Base-by-base conservation (phyloP, 1,284 basidiomycete genomes). In the Leccinum griseonigrum region DNA sequence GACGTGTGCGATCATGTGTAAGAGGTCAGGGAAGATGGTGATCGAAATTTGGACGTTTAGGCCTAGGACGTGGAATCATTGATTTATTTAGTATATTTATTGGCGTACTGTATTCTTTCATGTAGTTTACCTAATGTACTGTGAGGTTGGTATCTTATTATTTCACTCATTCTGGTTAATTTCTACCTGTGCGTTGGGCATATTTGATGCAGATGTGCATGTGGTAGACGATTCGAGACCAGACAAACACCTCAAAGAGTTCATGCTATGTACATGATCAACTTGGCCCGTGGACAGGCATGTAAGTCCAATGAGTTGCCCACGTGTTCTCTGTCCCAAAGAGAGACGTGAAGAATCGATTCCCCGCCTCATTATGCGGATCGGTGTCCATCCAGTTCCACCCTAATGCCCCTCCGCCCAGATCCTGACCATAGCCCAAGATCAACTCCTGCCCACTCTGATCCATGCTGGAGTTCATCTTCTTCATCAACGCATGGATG, bases 21-120 rank as follows among this genome's bases (percentile, higher is more conserved):
- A 88, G 79, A 82, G 93, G 60, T 86, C 83, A 52, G 92, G 90
- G 48, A 91, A 90, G 81, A 97, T 92, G 51, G 87, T 92, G n/a
- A 87, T 97, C 76, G 95, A 97, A 79, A 87, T 97, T 60, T 91
- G 89, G 88, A 85, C 84, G 66, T 85, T 90, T 76, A 77, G 81
- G 66, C 84, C 85, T 18, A 74, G 69, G 64, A 74, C 75, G 54
- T 40, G 50, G 40, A 55, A 65, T 59, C 22, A 59, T 50, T 71
- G 59, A 72, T 2, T 14, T 4, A 46, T 28, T 28, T 11, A 18
- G 53, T 28, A 57, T 66, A 66, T 59, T 54, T 16, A 22, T 2
- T 13, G 36, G 57, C 69, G 55, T 68, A 64, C 31, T 62, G 28
- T 69, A 54, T 55, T 54, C 29, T 55, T 54, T 43, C 36, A 52